Conservation (phyloP, 176 grass and related monocot species). For the Oryza punctata region DNA sequence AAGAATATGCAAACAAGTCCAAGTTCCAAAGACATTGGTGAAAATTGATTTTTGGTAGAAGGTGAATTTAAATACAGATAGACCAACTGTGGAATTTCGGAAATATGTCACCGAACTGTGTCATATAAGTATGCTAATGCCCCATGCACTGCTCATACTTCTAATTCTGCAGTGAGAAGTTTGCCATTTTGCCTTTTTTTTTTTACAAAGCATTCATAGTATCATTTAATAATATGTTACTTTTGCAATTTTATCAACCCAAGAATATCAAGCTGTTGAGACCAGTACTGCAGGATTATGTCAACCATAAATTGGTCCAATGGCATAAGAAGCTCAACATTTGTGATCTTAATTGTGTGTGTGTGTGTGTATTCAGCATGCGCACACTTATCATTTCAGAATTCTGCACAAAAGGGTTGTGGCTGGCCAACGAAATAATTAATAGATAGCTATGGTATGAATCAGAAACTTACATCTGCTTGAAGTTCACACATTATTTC, state of each 20-base stretch:
- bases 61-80: not conserved
- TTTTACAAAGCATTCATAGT: not conserved
- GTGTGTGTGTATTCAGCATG: no score
- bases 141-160: not conserved
- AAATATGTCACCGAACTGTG: constrained; percentile 4
- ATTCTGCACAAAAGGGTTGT: not conserved
- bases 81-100: not conserved
- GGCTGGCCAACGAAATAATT: not conserved
- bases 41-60: not conserved
- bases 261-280: constrained; percentile 5
- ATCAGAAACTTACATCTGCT: constrained; percentile 67
- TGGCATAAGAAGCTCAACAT: not conserved
- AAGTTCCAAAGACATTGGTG: not conserved
- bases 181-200: not conserved
- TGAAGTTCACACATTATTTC: constrained; percentile 98
- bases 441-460: not conserved
- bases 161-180: not conserved
- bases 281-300: not conserved
- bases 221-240: not conserved
- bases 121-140: not conserved
- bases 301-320: not conserved
- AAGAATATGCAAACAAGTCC: not conserved
- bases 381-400: not conserved
- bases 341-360: not conserved
- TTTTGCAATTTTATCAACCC: not conserved